Base-by-base conservation (phyloP, 768 basidiomycete genomes). In the Sporobolomyces roseus region DNA sequence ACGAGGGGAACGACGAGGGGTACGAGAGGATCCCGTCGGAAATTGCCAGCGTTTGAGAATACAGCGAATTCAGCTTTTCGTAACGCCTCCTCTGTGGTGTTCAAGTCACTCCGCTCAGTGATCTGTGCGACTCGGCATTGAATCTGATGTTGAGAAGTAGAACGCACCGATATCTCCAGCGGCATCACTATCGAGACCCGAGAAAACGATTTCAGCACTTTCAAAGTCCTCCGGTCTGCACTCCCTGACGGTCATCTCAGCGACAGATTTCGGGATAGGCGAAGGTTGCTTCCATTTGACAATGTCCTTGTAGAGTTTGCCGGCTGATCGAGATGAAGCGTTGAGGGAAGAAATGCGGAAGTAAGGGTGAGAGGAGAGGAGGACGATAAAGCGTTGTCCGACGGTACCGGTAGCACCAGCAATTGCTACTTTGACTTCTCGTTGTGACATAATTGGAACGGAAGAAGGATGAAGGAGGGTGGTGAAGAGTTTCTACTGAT, bases 41-140 rank as follows among this genome's bases (percentile, higher is more conserved):
- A 91, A 79, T 93, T 96, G 80, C 94, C 96, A n/a, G 94, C 87
- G 72, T 99, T 98, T 27, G 92, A 94, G 80, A 97, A 99, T 16
- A 99, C 88, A 63, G 88, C 86, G 29, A 94, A 84, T 75, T 98
- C 89, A 27, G 94, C 91, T 21, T 83, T 78, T 72, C 93, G 83
- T 80, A 98, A 94, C 0, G 89, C 87, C 32, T 83, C 80, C 83
- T 99, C 94, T 96, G 62, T 55, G n/a, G n/a, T n/a, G n/a, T n/a
- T n/a, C n/a, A n/a, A n/a, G n/a, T n/a, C n/a, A n/a, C n/a, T n/a
- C n/a, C n/a, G n/a, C n/a, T n/a, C n/a, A n/a, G n/a, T n/a, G n/a
- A n/a, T n/a, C n/a, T n/a, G n/a, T n/a, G n/a, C n/a, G n/a, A n/a
- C n/a, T n/a, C n/a, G n/a, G 17, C 10, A 4, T 19, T 6, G 3